phyloP scores from a whole-genome alignment of 192 early-diverging fungal genomes.

The Coemansia sp. region DNA sequence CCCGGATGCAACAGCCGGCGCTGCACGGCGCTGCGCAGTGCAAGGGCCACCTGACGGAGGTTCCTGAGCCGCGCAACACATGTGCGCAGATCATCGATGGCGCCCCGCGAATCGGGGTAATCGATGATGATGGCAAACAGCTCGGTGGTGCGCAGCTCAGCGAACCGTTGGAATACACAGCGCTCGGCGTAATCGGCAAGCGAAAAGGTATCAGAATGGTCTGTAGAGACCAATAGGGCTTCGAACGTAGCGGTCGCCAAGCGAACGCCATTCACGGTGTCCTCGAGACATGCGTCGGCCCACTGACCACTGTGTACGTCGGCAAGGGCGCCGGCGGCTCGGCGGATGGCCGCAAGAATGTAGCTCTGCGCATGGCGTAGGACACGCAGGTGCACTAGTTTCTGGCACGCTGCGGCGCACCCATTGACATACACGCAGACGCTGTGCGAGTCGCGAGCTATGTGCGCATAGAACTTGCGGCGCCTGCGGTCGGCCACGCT shows the following conservation, averaged over 20 bases:
- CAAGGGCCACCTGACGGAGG: slow-evolving; percentile 24
- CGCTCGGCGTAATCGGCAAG: slow-evolving; percentile 11
- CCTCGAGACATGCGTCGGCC: slow-evolving; percentile 15
- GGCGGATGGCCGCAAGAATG: slow-evolving; percentile 6
- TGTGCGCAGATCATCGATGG: slow-evolving; percentile 63
- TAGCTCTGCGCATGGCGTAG: background rate
- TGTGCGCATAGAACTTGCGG: background rate
- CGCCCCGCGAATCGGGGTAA: slow-evolving; percentile 62
- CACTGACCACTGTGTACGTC: slow-evolving; percentile 15
- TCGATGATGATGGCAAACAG: slow-evolving; percentile 76
- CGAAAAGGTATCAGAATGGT: no score
- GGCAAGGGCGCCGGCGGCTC: slow-evolving; percentile 8
- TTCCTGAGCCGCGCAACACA: slow-evolving; percentile 27
- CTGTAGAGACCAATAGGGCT: slow-evolving; percentile 17
- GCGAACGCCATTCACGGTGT: background rate
- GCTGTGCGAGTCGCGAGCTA: background rate
- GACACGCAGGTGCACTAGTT: slow-evolving; percentile 9
- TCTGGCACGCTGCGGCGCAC: slow-evolving; percentile 13
- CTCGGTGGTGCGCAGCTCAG: slow-evolving; percentile 54
- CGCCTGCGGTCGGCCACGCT: background rate
- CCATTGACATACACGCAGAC: slow-evolving; percentile 6
- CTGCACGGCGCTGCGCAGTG: slow-evolving; percentile 39
- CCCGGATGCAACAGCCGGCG: slow-evolving; percentile 70
- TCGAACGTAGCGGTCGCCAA: slow-evolving; percentile 13
- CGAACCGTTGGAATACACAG: slow-evolving; percentile 14